These are phyloP conservation scores for Carex pumila DNA, from an alignment of 176 grass and related monocot species.

Conservation along the genomic window DNA sequence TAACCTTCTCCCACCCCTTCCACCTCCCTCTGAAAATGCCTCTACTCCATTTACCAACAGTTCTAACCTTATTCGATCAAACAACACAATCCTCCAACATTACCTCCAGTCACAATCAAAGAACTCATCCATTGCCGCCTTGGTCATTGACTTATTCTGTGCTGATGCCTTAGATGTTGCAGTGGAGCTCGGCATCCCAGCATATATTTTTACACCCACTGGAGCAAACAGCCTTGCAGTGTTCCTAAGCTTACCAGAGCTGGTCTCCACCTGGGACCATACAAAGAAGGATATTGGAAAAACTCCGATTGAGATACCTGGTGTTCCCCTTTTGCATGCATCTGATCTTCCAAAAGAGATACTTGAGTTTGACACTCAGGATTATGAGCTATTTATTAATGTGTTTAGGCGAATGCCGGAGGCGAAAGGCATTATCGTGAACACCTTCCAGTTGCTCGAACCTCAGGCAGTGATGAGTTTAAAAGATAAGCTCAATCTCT, in stretches of 20 bases:
- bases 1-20: constrained; percentile 20
- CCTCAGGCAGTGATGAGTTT: constrained; percentile 5
- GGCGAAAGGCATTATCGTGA: constrained; percentile 38
- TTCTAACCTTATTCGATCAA: constrained; percentile 28
- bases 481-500: background rate
- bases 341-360: constrained; percentile 33
- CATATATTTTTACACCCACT: constrained; percentile 47
- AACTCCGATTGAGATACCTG: constrained; percentile 28
- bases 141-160: constrained; percentile 56
- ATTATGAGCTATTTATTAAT: background rate
- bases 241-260: constrained; percentile 35
- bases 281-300: constrained; percentile 35
- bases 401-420: constrained; percentile 15
- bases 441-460: constrained; percentile 55
- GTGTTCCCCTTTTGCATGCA: constrained; percentile 37
- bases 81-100: constrained; percentile 8
- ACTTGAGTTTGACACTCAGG: background rate
- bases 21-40: constrained; percentile 4
- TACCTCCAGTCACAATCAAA: constrained; percentile 26
- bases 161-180: constrained; percentile 31
- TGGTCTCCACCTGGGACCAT: constrained; percentile 4
- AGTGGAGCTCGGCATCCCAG: background rate
- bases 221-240: constrained; percentile 22
- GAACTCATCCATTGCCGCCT: constrained; percentile 28
- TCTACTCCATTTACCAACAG: constrained; percentile 18